Percentiles rank a stretch among this genome's conserved stretches.
Evolutionary conservation across 2,329 filamentous ascomycete genomes (phyloP).

Genomic region (Cladosporium colombiae): DNA sequence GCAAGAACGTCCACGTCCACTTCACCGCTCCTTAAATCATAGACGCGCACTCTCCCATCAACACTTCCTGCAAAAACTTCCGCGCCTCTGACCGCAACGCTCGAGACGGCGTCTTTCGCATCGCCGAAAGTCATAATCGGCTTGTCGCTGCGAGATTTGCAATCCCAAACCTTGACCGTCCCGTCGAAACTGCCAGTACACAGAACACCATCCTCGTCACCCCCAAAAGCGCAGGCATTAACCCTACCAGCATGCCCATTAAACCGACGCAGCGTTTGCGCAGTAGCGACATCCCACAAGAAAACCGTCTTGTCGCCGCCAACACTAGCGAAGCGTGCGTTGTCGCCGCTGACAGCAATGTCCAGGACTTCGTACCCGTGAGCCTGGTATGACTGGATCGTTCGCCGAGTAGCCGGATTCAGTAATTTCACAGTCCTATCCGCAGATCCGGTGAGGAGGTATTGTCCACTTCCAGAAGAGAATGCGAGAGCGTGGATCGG

Average conservation of each 20-base stretch:
- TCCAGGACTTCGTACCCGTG: constrained; percentile 93
- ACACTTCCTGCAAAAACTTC: constrained; percentile 75
- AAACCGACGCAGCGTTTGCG: constrained; percentile 75
- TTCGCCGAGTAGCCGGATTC: constrained; percentile 61
- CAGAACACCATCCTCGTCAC: constrained; percentile 71
- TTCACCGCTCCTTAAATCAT: constrained; percentile 78
- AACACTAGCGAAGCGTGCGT: constrained; percentile 80
- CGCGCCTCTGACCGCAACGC: constrained; percentile 44
- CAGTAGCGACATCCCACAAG: constrained; percentile 88
- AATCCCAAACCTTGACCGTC: constrained; percentile 75
- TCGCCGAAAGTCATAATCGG: constrained; percentile 74
- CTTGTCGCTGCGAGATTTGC: constrained; percentile 54
- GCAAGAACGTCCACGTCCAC: constrained; percentile 65
- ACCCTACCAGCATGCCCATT: constrained; percentile 66
- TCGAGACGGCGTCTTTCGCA: constrained; percentile 67
- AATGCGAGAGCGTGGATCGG: constrained; percentile 53
- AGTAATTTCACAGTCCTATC: constrained; percentile 86
- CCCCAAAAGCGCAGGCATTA: constrained; percentile 77
- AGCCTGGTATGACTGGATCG: constrained; percentile 84
- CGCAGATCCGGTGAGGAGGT: constrained; percentile 77
- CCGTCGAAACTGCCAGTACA: constrained; percentile 74
- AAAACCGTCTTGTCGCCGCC: constrained; percentile 92
- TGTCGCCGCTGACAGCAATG: constrained; percentile 70
- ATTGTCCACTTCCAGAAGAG: constrained; percentile 51
- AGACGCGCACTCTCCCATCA: constrained; percentile 77